Evolutionary conservation across 1,284 basidiomycete genomes (phyloP), one percentile per base, ranked within the genome.

Genomic region (Puccinia hordei): DNA sequence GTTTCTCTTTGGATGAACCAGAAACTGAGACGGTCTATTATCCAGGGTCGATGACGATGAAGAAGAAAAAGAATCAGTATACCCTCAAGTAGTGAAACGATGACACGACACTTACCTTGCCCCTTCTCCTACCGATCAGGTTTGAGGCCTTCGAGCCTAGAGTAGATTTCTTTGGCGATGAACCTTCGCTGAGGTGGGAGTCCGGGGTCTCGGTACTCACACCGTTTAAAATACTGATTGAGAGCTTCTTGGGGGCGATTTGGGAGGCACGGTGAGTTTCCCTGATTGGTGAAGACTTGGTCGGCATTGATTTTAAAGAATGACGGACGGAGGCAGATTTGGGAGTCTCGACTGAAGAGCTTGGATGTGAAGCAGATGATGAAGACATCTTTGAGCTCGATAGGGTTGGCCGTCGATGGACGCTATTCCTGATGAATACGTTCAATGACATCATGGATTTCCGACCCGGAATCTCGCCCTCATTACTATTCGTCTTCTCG

Each of bases 101-200:
- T 61, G 35, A 74, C 83, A 69, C 57, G 84, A 2, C 6, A 87
- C 86, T 85, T 84, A 95, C 95, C 90, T 97, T 97, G 86, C 95
- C 95, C 81, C 95, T 88, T 85, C 92, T 94, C 83, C 95, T 88
- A 44, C 93, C 92, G 88, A 94, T 93, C 83, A 96, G 88, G 44
- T 92, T 91, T 10, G 92, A 93, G 89, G 85, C 92, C 92, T 86
- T 93, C 92, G 82, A 91, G 92, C 63, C 92, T 88, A 84, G 93
- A 91, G 86, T 92, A 93, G 81, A 91, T 89, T 79, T 93, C 91
- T 59, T 81, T 12, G 24, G 68, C 17, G 71, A 30, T 17, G 38
- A 17, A 8, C 69, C 8, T 38, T 30, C 33, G 66, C 46, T 53
- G 74, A 78, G 24, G 38, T 59, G 55, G 30, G 68, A 76, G 17